These are phyloP conservation scores for Candida hispaniensis DNA, from an alignment of 805 yeast species.

Conservation along the genomic window DNA sequence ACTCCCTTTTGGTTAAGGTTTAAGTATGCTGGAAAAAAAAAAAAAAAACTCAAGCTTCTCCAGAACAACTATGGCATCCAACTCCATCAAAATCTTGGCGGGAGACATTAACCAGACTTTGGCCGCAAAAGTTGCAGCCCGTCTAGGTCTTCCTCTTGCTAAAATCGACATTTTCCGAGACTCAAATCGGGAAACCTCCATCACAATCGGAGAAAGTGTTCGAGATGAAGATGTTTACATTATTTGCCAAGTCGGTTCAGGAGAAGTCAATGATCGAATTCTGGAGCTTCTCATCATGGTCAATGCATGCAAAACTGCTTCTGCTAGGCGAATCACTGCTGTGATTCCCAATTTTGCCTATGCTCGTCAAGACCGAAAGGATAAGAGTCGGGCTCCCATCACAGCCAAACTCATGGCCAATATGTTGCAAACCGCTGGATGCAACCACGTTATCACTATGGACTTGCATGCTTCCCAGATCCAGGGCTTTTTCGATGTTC, in stretches of 20 bases:
- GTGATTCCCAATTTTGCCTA: constrained; percentile 95
- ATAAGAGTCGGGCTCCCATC: constrained; percentile 91
- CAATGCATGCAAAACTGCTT: constrained; percentile 89
- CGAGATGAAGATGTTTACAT: constrained; percentile 66
- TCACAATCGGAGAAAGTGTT: constrained; percentile 79
- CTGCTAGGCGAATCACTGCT: constrained; percentile 90
- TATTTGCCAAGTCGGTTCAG: constrained; percentile 64
- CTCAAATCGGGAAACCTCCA: constrained; percentile 78
- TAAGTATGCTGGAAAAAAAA: too few relatives aligned
- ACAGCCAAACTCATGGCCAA: constrained; percentile 94
- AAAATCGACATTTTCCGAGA: constrained; percentile 73
- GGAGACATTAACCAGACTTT: constrained; percentile 61
- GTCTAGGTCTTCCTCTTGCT: constrained; percentile 56
- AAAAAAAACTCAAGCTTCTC: too few relatives aligned
- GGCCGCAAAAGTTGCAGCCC: constrained; percentile 60
- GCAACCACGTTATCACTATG: constrained; percentile 93
- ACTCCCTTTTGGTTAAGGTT: too few relatives aligned
- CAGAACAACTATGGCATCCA: constrained; percentile 29
- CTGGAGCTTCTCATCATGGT: constrained; percentile 84
- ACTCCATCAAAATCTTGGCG: constrained; percentile 48
- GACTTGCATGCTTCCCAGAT: constrained; percentile 96
- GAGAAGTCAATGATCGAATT: constrained; percentile 73
- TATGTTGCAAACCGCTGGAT: constrained; percentile 87
- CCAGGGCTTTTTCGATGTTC: constrained; percentile 93
- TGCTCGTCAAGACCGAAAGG: constrained; percentile 96